Conservation (phyloP, 176 grass and related monocot species). For the Musa beccarii region DNA sequence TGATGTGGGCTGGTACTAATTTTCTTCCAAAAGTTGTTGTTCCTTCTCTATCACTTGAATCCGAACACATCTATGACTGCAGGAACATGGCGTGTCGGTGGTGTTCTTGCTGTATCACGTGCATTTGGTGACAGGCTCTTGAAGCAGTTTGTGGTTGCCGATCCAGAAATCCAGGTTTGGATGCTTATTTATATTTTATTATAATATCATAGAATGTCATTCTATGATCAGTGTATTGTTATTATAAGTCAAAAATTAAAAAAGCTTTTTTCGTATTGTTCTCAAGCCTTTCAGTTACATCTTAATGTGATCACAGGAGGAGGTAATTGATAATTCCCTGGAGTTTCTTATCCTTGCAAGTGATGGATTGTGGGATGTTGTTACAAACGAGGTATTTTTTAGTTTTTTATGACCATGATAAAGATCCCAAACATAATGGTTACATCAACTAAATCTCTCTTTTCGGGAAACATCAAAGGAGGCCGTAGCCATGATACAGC, state of each 20-base stretch:
- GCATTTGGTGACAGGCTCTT: slow-evolving; percentile 83
- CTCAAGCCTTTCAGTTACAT: too few relatives aligned
- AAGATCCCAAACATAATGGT: neutral
- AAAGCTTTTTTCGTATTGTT: neutral
- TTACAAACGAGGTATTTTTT: slow-evolving; percentile 52
- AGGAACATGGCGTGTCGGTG: slow-evolving; percentile 89
- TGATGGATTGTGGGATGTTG: slow-evolving; percentile 85
- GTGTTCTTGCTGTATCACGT: slow-evolving; percentile 79
- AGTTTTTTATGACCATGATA: neutral
- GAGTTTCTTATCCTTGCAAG: slow-evolving; percentile 93
- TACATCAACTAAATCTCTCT: neutral
- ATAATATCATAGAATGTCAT: neutral
- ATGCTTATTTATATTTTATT: slow-evolving; percentile 2
- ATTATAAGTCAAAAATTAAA: neutral
- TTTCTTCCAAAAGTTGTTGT: neutral
- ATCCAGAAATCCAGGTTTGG: slow-evolving; percentile 84
- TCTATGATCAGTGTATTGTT: slow-evolving; percentile 6
- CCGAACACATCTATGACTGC: neutral
- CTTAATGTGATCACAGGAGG: slow-evolving; percentile 39
- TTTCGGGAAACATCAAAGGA: slow-evolving; percentile 25
- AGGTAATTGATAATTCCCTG: slow-evolving; percentile 58
- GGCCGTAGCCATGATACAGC: slow-evolving; percentile 68
- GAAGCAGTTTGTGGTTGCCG: slow-evolving; percentile 87
- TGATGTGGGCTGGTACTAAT: slow-evolving; percentile 79
- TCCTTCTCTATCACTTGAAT: neutral